Conservation (phyloP, 2,329 filamentous ascomycete genomes). For the Epichloe brachyelytri region DNA sequence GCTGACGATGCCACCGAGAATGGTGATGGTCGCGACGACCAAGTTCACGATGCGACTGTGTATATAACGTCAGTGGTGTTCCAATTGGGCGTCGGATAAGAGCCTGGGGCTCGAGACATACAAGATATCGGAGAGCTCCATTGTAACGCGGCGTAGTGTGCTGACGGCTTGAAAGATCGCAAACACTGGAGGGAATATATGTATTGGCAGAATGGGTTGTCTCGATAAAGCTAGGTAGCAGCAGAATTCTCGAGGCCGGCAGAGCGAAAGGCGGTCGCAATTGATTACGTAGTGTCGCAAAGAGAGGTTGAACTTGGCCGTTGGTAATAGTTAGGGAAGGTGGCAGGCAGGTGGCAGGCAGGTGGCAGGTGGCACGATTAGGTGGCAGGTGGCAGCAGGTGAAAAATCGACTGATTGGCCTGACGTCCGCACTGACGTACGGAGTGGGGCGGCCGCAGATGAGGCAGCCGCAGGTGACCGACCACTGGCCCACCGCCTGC, state of each 20-base stretch:
- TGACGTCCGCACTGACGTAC: slow-evolving; percentile 5
- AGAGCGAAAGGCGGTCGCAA: not conserved
- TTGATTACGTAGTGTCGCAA: slow-evolving; percentile 4
- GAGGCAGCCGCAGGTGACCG: not conserved
- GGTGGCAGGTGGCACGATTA: not conserved
- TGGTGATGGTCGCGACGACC: slow-evolving; percentile 72
- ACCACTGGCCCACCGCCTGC: not conserved
- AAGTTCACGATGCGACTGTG: slow-evolving; percentile 87
- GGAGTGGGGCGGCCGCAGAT: not conserved
- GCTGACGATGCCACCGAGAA: slow-evolving; percentile 68
- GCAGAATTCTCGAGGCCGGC: not conserved
- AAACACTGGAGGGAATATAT: not conserved
- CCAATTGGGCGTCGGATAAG: not conserved
- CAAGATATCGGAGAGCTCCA: slow-evolving; percentile 93
- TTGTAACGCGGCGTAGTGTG: slow-evolving; percentile 25
- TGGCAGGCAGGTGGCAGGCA: not conserved
- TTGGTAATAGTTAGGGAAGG: not conserved
- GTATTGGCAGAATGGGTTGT: not conserved
- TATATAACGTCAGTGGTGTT: slow-evolving; percentile 20
- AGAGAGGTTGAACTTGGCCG: not conserved
- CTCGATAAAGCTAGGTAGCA: slow-evolving; percentile 4
- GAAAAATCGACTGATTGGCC: slow-evolving; percentile 5
- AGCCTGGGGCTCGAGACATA: slow-evolving; percentile 32
- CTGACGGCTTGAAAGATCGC: not conserved
- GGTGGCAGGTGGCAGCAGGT: not conserved